phyloP scores from a whole-genome alignment of 2,329 filamentous ascomycete species.

The Mycogone perniciosa region DNA sequence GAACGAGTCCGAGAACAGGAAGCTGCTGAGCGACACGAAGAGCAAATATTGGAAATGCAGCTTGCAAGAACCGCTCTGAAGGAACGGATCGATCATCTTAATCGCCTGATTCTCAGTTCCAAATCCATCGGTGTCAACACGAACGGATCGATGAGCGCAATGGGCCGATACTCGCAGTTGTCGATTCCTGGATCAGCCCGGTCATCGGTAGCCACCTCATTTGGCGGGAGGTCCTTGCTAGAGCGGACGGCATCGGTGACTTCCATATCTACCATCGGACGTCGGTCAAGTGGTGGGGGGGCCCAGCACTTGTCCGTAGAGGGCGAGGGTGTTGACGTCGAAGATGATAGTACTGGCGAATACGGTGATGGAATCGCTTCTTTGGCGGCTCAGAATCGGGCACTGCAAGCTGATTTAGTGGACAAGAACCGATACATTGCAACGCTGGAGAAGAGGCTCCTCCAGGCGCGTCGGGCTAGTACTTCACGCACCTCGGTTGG shows the following conservation, averaged over 20 bases:
- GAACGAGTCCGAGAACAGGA: slow-evolving; percentile 72
- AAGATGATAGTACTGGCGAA: slow-evolving; percentile 68
- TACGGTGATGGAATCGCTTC: slow-evolving; percentile 83
- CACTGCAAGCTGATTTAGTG: slow-evolving; percentile 89
- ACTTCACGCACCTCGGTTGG: slow-evolving; percentile 80
- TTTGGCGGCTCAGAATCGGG: slow-evolving; percentile 74
- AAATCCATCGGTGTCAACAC: slow-evolving; percentile 92
- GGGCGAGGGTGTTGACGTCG: slow-evolving; percentile 34
- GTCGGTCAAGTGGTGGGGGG: slow-evolving; percentile 39
- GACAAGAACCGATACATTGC: slow-evolving; percentile 97
- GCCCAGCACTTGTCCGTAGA: slow-evolving; percentile 39
- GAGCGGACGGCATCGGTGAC: slow-evolving; percentile 62
- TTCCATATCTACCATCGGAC: slow-evolving; percentile 55
- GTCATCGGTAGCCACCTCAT: slow-evolving; percentile 64
- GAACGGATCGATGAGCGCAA: slow-evolving; percentile 62
- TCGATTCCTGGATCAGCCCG: slow-evolving; percentile 52
- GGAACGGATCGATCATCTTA: slow-evolving; percentile 94
- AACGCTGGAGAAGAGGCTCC: slow-evolving; percentile 82
- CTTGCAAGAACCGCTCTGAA: slow-evolving; percentile 91
- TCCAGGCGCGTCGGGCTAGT: slow-evolving; percentile 85
- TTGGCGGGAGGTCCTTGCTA: slow-evolving; percentile 41
- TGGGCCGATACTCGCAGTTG: slow-evolving; percentile 58
- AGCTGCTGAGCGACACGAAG: slow-evolving; percentile 80
- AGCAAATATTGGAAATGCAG: slow-evolving; percentile 98
- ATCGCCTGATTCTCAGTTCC: slow-evolving; percentile 88